phyloP scores from a whole-genome alignment of 2,329 filamentous ascomycete genomes.

The Elsinoe australis region DNA sequence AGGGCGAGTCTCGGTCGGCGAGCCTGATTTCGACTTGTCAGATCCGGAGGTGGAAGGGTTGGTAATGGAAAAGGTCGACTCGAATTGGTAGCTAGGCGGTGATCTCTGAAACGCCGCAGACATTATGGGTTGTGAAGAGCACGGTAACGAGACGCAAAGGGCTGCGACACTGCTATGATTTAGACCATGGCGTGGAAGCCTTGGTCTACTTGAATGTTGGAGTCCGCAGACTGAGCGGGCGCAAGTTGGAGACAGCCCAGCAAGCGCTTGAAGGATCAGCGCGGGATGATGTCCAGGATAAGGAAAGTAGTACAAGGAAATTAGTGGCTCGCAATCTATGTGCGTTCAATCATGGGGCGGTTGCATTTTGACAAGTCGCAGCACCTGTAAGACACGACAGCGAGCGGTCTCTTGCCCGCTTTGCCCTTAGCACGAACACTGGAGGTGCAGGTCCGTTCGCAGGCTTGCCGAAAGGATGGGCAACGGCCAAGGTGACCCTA shows the following conservation, averaged over 20 bases:
- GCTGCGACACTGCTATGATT: too few species aligned
- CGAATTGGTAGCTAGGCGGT: background rate
- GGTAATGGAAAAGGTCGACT: background rate
- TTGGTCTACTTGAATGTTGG: background rate
- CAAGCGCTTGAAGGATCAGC: background rate
- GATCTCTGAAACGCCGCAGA: background rate
- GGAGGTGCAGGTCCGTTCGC: background rate
- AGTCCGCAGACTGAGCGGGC: constrained; percentile 4
- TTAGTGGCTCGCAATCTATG: background rate
- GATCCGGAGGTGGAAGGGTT: background rate
- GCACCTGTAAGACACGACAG: background rate
- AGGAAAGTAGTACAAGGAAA: background rate
- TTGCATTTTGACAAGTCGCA: background rate
- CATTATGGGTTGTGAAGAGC: background rate
- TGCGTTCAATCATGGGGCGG: constrained; percentile 7
- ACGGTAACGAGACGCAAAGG: too few species aligned
- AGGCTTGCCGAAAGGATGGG: background rate
- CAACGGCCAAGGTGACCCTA: constrained; percentile 4
- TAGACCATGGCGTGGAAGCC: background rate
- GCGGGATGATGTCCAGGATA: background rate
- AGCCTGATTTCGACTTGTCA: constrained; percentile 1
- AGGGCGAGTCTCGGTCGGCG: background rate
- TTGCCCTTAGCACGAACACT: background rate
- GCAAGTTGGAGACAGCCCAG: background rate
- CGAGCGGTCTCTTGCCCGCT: background rate